Base-by-base conservation (phyloP, 2,329 filamentous ascomycete species). In the Teratosphaeria zuluensis region DNA sequence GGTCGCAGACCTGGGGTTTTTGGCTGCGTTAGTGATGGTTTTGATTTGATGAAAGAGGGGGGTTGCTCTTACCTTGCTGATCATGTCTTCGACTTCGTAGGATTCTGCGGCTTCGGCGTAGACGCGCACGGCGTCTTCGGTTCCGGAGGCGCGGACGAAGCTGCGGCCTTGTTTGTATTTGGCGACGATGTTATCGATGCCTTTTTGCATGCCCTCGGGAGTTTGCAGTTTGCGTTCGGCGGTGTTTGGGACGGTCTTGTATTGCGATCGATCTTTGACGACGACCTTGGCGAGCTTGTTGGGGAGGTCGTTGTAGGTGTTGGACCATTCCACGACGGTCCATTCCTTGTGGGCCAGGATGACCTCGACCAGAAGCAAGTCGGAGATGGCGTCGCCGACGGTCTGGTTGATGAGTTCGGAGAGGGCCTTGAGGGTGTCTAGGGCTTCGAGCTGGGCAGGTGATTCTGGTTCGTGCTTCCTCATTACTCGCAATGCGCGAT, bases 321-420 rank as follows among this genome's bases (percentile, higher is more conserved):
- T 84, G 62, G 92, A 85, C 94, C 94, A 99, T 73, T 97, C 72
- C 87, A 86, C 53, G 60, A 91, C 86, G 30, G 84, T 85, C 92
- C 92, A 99, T 65, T 81, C 82, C 79, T 96, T 97, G 82, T 97
- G 91, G 6, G 94, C 92, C 48, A 99, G 86, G 65, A 97, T 94
- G 35, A 92, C 89, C 76, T 99, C 94, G 46, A 97, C 92, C 69
- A 99, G 85, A 53, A 99, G 84, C 82, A 96, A 89, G 76, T 99
- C 94, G 0, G 91, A 96, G 59, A 99, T 83, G 53, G 94, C 94
- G 72, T 99, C 94, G 56, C 94, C 94, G 53, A 97, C 92, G 0
- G 94, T 94, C 78, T 99, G 94, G 80, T 99, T 99, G 79, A 99
- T 95, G 63, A 99, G 82, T 67, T 96, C 89, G 55, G 87, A 87